Conservation (phyloP, 2,329 filamentous ascomycete species). For the Fusarium sp. region DNA sequence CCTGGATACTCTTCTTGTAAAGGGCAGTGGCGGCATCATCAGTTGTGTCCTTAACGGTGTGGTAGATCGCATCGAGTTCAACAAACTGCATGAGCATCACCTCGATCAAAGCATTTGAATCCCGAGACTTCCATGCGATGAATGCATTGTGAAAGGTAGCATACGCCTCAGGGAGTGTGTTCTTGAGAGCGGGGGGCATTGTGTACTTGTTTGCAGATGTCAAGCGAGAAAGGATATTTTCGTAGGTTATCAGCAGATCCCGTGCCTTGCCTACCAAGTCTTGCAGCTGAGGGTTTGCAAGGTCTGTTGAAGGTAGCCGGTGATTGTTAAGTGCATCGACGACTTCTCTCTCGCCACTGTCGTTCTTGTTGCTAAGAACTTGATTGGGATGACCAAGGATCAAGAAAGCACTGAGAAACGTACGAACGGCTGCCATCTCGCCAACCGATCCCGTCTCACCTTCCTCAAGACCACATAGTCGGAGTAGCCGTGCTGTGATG, state of each 20-base stretch:
- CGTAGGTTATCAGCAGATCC: constrained; percentile 82
- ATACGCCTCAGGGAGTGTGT: constrained; percentile 76
- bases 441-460: constrained; percentile 72
- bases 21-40: constrained; percentile 79
- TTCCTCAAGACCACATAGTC: constrained; percentile 77
- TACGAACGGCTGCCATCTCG: constrained; percentile 78
- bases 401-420: constrained; percentile 83
- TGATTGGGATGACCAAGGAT: constrained; percentile 84
- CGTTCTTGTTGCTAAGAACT: constrained; percentile 81
- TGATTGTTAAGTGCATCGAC: constrained; percentile 52
- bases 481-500: constrained; percentile 75
- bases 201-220: constrained; percentile 76
- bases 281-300: constrained; percentile 73
- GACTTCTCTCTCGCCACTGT: constrained; percentile 68
- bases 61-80: constrained; percentile 85
- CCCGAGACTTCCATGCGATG: constrained; percentile 85
- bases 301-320: constrained; percentile 58
- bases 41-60: constrained; percentile 83
- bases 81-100: constrained; percentile 91
- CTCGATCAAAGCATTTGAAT: constrained; percentile 81
- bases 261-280: constrained; percentile 83
- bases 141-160: constrained; percentile 83
- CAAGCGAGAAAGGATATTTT: constrained; percentile 76
- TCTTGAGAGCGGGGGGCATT: constrained; percentile 71
- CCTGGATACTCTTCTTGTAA: constrained; percentile 84